phyloP scores from a whole-genome alignment of 148 eudicot species.

The Vaccinium corymbosum region DNA sequence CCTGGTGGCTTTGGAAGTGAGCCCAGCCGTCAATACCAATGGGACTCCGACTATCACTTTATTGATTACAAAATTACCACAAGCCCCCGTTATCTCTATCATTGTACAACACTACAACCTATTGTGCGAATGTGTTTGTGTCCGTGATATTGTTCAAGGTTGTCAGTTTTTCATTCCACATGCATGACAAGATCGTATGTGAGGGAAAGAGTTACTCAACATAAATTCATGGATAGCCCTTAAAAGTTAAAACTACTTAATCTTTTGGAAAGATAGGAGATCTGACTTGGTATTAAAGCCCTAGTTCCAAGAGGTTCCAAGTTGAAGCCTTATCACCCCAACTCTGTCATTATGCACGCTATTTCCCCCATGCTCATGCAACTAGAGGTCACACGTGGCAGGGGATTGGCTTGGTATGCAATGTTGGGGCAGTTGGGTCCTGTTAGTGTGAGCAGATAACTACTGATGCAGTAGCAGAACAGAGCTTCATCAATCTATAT shows the following conservation, averaged over 20 bases:
- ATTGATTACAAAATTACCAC: not conserved
- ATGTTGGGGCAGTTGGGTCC: not conserved
- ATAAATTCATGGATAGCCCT: not conserved
- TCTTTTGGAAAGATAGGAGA: not conserved
- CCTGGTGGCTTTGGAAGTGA: not conserved
- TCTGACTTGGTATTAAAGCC: not conserved
- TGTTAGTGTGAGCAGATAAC: not conserved
- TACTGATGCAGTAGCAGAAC: not conserved
- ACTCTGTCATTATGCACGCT: not conserved
- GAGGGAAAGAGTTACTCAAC: not conserved
- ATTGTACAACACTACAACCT: not conserved
- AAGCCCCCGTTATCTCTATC: not conserved
- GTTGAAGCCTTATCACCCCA: not conserved
- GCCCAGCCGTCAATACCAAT: not conserved
- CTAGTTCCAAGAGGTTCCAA: not conserved
- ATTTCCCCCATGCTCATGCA: not conserved
- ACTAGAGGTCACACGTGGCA: not conserved
- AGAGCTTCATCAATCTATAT: not conserved
- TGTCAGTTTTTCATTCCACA: not conserved
- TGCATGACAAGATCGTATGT: not conserved
- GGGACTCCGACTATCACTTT: not conserved
- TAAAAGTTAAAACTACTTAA: no score
- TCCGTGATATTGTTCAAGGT: not conserved
- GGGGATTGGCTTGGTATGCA: not conserved
- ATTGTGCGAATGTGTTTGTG: not conserved